Evolutionary conservation across 83 land plant species (phyloP), one percentile per base, ranked within the genome.

Genomic region (Larix sibirica): DNA sequence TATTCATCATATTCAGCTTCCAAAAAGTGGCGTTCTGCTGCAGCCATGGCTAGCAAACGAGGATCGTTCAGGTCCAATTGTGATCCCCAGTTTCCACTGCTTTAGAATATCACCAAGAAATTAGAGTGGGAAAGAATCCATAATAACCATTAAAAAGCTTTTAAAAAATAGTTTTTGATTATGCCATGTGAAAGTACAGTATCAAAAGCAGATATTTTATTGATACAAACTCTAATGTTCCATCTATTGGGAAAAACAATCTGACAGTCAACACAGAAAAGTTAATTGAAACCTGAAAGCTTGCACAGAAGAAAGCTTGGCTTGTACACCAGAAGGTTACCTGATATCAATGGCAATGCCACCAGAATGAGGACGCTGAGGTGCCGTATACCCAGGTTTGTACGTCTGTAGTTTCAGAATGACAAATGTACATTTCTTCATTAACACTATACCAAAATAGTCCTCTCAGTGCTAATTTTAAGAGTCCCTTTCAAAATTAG

Each of bases 321-420:
- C 6, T 13, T 17, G 26, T 42, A 42, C 31, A 2, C 16, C 36
- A 61, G 20, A 38, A 2, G 31, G 31, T 64, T 79, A 94, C 96
- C 96, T 94, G 81, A 88, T 89, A 80, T 87, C 88, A 90, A 94
- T 68, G 24, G 89, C 92, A 33, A 89, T 67, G 75, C 90, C 82
- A 28, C 89, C 86, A 64, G 86, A 85, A 50, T 83, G 86, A 54
- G 90, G 79, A 71, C 86, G 89, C 44, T 86, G 88, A 28, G 95
- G 92, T n/a, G 93, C 93, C 42, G 91, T 92, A 80, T 92, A 94
- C 23, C 86, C 90, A 79, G 90, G 90, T 79, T 86, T 90, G 83
- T 88, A 94, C 83, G 86, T 85, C 96, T 94, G 87, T 81, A 89
- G 3, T 17, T 26, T 71, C 21, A 71, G 26, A 81, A 65, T 17